phyloP scores from a whole-genome alignment of 306 rosid species.

The Trichosanthes cucumerina region DNA sequence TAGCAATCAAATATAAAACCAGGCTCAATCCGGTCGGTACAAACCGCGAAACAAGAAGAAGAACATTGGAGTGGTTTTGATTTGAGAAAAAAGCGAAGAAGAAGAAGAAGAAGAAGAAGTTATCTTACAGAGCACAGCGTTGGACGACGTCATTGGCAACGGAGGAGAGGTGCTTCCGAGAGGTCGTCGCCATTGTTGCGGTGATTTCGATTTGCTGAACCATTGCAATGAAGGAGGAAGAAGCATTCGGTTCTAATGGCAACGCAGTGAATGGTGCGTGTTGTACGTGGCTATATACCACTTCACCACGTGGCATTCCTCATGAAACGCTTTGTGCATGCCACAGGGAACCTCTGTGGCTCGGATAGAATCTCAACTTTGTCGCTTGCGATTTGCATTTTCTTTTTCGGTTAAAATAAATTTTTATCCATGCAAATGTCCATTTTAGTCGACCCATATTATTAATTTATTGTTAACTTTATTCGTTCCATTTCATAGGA shows the following conservation, averaged over 20 bases:
- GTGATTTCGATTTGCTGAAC: background rate
- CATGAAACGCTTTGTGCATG: constrained; percentile 7
- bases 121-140: constrained; percentile 26
- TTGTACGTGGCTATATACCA: background rate
- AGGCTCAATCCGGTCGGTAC: background rate
- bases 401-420: no score
- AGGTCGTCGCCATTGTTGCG: constrained; percentile 9
- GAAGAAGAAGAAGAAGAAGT: background rate
- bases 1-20: background rate
- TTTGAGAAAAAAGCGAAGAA: background rate
- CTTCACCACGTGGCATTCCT: background rate
- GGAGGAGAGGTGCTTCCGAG: constrained; percentile 28
- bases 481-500: no score
- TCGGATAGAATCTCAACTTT: background rate
- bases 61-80: background rate
- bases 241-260: background rate
- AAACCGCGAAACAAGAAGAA: background rate
- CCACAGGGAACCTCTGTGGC: background rate
- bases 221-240: background rate
- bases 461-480: no score
- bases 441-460: no score
- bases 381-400: background rate
- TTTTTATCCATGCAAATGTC: no score
- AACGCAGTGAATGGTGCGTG: background rate
- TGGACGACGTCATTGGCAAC: constrained; percentile 33